Percentiles rank a stretch among this genome's conserved stretches.
Conservation (phyloP, 169 alveolate species). For the Ichthyophthirius multifiliis region DNA sequence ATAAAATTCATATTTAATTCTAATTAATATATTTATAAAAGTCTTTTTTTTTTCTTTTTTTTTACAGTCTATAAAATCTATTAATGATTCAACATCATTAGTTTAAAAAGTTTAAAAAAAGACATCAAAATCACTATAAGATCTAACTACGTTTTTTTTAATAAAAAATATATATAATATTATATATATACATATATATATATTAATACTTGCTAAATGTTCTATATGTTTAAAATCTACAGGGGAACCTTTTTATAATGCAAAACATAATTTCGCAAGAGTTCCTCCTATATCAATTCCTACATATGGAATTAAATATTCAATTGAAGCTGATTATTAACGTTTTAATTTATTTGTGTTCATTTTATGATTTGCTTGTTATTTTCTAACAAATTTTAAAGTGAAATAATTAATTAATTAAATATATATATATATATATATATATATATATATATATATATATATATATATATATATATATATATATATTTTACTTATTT, state of each 20-base stretch:
- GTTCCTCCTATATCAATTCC: conserved; percentile 69
- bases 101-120: neutral
- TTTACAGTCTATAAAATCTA: neutral
- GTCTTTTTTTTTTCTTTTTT: neutral
- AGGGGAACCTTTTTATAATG: conserved; percentile 4
- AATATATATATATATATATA: no score
- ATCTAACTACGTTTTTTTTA: neutral
- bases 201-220: conserved; percentile 15
- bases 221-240: conserved; percentile 15
- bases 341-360: no score
- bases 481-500: no score
- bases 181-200: neutral
- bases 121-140: conserved; percentile 12
- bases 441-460: no score
- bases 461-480: no score
- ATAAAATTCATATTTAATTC: neutral
- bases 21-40: neutral
- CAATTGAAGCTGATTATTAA: neutral
- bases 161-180: neutral
- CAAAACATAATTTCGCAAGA: conserved; percentile 42
- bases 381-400: no score
- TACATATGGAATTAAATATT: conserved; percentile 8
- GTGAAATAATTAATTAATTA: no score
- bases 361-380: no score
- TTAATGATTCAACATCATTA: neutral